Conservation (phyloP, 164 flowering plant species). For the Piper longum region DNA sequence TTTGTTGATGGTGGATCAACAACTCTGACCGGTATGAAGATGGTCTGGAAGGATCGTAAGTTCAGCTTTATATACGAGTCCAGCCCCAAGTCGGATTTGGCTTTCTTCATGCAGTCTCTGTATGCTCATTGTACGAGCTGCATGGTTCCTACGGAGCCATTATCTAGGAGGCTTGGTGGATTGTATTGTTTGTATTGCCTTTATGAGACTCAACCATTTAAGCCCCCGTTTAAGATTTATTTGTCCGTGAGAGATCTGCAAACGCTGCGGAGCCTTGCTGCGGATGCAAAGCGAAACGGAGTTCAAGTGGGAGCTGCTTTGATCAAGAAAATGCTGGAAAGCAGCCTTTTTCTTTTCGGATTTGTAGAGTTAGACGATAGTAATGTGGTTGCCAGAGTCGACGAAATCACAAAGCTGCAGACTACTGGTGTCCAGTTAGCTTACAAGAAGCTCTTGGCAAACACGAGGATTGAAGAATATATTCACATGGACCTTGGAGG, state of each 20-base stretch:
- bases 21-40: conserved; percentile 66
- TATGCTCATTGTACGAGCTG: conserved; percentile 69
- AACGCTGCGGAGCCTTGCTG: neutral
- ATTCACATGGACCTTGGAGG: conserved; percentile 51
- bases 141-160: conserved; percentile 32
- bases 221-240: conserved; percentile 65
- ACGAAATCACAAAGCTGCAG: conserved; percentile 41
- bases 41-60: conserved; percentile 55
- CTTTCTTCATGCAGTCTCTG: conserved; percentile 71
- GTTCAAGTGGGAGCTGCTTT: neutral
- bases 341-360: neutral
- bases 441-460: conserved; percentile 46
- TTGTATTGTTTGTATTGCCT: conserved; percentile 86
- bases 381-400: conserved; percentile 27
- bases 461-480: conserved; percentile 33
- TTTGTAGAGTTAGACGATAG: neutral
- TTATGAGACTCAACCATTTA: conserved; percentile 80
- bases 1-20: conserved; percentile 39
- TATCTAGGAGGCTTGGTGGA: conserved; percentile 70
- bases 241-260: conserved; percentile 64
- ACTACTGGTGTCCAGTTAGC: conserved; percentile 41
- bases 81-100: conserved; percentile 39
- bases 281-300: neutral
- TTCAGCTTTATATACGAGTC: conserved; percentile 75
- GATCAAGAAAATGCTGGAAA: neutral